Evolutionary conservation across 2,329 filamentous ascomycete species (phyloP).

Genomic region (Onygenales sp.): DNA sequence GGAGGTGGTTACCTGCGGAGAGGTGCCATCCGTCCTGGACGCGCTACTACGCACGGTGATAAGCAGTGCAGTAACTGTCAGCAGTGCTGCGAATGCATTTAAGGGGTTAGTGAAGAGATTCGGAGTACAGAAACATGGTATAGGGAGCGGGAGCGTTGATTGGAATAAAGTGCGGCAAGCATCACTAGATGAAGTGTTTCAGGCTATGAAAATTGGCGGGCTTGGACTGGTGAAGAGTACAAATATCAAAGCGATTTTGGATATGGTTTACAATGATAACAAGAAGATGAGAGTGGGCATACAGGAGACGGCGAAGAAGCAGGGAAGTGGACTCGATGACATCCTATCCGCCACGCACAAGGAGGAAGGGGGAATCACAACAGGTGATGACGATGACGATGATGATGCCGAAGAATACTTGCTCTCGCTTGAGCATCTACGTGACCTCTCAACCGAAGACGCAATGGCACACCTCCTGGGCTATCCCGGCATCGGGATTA

Average conservation of each 20-base stretch:
- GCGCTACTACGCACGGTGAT: conserved; percentile 54
- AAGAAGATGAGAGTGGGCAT: conserved; percentile 37
- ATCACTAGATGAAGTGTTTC: conserved; percentile 50
- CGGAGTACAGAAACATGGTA: conserved; percentile 44
- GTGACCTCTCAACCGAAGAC: conserved; percentile 45
- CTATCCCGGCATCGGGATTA: conserved; percentile 56
- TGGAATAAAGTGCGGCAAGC: conserved; percentile 62
- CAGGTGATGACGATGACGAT: conserved; percentile 42
- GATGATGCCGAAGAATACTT: conserved; percentile 47
- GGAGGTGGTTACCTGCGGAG: conserved; percentile 61
- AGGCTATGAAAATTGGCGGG: conserved; percentile 62
- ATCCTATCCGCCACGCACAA: too few species aligned
- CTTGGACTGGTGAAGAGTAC: conserved; percentile 61
- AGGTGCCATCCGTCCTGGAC: conserved; percentile 56
- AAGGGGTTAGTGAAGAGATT: conserved; percentile 55
- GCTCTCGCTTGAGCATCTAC: conserved; percentile 56
- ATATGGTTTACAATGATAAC: conserved; percentile 59
- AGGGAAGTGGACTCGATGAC: conserved; percentile 20
- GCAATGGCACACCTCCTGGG: conserved; percentile 49
- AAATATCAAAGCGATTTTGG: conserved; percentile 63
- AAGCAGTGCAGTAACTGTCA: conserved; percentile 50
- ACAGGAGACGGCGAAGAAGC: conserved; percentile 31
- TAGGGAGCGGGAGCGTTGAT: conserved; percentile 62
- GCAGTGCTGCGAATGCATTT: conserved; percentile 57
- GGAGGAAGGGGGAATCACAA: conserved; percentile 35